A percentile compares a stretch with the other conserved stretches of the same genome.
phyloP scores from a whole-genome alignment of 164 flowering plant genomes.

The Vitis rupestris region DNA sequence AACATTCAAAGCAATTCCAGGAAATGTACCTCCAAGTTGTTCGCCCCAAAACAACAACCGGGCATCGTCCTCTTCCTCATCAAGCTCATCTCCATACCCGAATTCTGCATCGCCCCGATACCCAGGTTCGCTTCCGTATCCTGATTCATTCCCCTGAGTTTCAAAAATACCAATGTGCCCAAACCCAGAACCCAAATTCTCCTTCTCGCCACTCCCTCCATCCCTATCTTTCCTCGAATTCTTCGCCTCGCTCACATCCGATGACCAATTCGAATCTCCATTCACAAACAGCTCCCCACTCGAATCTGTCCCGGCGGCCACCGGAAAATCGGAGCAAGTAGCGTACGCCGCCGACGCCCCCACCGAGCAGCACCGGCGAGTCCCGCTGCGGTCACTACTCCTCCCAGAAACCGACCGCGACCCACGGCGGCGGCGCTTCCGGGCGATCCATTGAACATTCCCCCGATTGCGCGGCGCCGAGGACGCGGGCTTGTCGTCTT shows the following conservation, averaged over 20 bases:
- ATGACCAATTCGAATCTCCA: constrained; percentile 78
- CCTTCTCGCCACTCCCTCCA: constrained; percentile 48
- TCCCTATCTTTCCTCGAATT: constrained; percentile 50
- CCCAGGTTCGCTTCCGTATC: constrained; percentile 95
- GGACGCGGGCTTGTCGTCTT: constrained; percentile 42
- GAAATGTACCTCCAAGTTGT: constrained; percentile 43
- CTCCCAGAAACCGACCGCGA: constrained; percentile 84
- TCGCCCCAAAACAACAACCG: constrained; percentile 70
- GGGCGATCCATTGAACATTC: constrained; percentile 39
- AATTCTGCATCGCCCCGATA: constrained; percentile 89
- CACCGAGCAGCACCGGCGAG: constrained; percentile 66
- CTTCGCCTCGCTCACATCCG: constrained; percentile 76
- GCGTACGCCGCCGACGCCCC: constrained; percentile 71
- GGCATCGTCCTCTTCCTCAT: constrained; percentile 88
- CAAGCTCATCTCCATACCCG: constrained; percentile 86
- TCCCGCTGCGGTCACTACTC: constrained; percentile 81
- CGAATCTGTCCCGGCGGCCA: constrained; percentile 82
- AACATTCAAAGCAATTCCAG: not conserved
- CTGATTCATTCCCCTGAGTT: constrained; percentile 68
- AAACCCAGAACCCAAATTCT: constrained; percentile 36
- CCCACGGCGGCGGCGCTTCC: constrained; percentile 73
- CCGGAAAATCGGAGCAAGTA: constrained; percentile 77
- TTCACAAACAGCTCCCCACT: constrained; percentile 89
- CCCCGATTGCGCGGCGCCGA: constrained; percentile 23
- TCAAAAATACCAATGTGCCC: constrained; percentile 44